Evolutionary conservation across 2,329 filamentous ascomycete species (phyloP), one percentile per base, ranked within the genome.

Genomic region (Fusarium torreyae): DNA sequence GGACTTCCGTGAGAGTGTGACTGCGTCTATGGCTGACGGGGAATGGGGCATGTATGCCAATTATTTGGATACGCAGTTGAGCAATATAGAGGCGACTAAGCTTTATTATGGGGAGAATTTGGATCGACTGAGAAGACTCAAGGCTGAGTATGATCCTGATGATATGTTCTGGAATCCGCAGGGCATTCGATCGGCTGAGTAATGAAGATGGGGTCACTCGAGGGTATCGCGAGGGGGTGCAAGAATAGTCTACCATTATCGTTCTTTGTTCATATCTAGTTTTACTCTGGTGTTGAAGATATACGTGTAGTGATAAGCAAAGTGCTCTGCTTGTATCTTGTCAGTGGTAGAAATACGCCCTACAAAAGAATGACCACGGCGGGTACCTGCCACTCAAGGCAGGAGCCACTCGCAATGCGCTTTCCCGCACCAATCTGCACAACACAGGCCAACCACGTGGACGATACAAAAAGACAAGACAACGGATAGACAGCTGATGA

Each of bases 151-250:
- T n/a, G 80, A 83, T 34, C 79, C 81, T 2, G 66, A 69, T 1
- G 74, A 83, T 39, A 54, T 82, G 14, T 82, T 83, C 38, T 78
- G 81, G 68, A 80, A 81, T 34, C 80, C 81, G 5, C 81, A 83
- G 67, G 71, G 73, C 1, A 63, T 75, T 7, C 60, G 58, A 6
- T 68, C 73, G 4, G 57, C 59, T 6, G 42, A 44, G 20, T 51
- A 39, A 13, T 28, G 17, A 18, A 9, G 7, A 20, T 15, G 50
- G 17, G 28, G 38, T 26, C 7, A 28, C n/a, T 15, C 34, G 8
- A 15, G 5, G 14, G 13, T 6, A 7, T 6, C 10, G 28, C 10
- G 0, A n/a, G 33, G 4, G 9, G 18, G 3, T 11, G 20, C 4
- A 4, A 13, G 18, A 26, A 11, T n/a, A 14, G 9, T 10, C 3